Conservation (phyloP, 441 rosid genomes). For the Erodium chrysanthum region DNA sequence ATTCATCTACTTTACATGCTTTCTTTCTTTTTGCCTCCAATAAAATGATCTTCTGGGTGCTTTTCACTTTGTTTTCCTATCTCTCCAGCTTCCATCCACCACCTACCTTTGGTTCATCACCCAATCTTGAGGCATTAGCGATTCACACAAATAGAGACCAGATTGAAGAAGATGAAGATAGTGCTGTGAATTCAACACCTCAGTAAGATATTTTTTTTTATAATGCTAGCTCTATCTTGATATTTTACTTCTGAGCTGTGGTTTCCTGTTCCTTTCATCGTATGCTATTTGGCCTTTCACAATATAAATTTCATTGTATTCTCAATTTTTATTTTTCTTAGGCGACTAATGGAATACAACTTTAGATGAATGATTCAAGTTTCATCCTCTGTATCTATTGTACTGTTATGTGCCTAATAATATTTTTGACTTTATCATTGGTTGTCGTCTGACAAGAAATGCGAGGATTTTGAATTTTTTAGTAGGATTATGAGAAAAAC, state of each 20-base stretch:
- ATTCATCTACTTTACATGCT: constrained; percentile 2
- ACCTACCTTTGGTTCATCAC: constrained; percentile 84
- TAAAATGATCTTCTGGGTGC: constrained; percentile 16
- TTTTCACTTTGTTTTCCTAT: constrained; percentile 9
- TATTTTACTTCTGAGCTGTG: neutral
- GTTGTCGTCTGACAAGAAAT: neutral
- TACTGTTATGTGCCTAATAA: neutral
- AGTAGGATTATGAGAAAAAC: neutral
- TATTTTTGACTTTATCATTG: neutral
- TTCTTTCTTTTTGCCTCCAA: constrained; percentile 5
- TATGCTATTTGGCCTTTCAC: neutral
- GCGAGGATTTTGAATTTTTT: neutral
- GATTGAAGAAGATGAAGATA: constrained; percentile 42
- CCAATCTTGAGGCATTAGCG: constrained; percentile 62
- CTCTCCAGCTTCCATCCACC: constrained; percentile 59
- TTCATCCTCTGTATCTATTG: neutral
- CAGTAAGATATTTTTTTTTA: constrained; percentile 26
- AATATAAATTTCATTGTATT: neutral
- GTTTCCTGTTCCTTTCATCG: neutral
- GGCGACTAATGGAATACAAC: neutral
- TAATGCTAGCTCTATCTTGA: constrained; percentile 8
- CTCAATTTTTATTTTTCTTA: neutral
- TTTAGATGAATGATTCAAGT: neutral
- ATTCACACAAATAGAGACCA: constrained; percentile 36
- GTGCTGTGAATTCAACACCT: constrained; percentile 36